Percentiles rank a stretch among this genome's conserved stretches.
phyloP scores from a whole-genome alignment of 805 yeast genomes.

The Starmerella floris region DNA sequence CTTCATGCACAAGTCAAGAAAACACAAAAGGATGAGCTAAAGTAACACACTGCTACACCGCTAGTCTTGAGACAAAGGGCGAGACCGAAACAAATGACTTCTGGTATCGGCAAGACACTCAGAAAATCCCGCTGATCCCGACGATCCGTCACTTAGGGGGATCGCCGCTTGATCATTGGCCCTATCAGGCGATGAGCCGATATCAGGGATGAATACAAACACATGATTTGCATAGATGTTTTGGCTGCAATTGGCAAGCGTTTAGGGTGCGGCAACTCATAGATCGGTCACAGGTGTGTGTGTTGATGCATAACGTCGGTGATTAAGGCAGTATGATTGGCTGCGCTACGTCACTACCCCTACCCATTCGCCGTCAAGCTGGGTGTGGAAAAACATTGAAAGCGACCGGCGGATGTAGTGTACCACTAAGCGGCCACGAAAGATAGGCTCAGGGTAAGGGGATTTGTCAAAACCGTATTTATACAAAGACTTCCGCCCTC shows the following conservation, averaged over 20 bases:
- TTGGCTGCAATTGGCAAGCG: background rate
- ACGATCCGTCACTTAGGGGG: no score
- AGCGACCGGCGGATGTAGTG: slow-evolving; percentile 1
- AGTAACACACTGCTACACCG: no score
- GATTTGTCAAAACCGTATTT: slow-evolving; percentile 3
- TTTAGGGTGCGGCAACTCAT: background rate
- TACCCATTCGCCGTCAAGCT: background rate
- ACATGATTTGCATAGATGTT: background rate
- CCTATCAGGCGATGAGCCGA: no score
- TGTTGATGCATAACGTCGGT: background rate
- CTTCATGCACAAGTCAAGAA: no score
- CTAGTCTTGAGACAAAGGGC: no score
- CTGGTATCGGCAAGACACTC: no score
- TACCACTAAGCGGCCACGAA: slow-evolving; percentile 13
- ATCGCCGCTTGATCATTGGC: no score
- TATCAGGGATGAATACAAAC: no score
- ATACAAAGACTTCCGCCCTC: background rate
- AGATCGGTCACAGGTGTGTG: background rate
- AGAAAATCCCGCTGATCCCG: no score
- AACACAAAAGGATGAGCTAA: no score
- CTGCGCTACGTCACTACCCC: background rate
- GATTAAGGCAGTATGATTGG: background rate
- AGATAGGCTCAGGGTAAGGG: slow-evolving; percentile 7
- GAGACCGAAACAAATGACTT: no score
- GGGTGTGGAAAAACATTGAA: slow-evolving; percentile 8